Conservation (phyloP, 1,139 yeast genomes). For the Scheffersomyces titani region DNA sequence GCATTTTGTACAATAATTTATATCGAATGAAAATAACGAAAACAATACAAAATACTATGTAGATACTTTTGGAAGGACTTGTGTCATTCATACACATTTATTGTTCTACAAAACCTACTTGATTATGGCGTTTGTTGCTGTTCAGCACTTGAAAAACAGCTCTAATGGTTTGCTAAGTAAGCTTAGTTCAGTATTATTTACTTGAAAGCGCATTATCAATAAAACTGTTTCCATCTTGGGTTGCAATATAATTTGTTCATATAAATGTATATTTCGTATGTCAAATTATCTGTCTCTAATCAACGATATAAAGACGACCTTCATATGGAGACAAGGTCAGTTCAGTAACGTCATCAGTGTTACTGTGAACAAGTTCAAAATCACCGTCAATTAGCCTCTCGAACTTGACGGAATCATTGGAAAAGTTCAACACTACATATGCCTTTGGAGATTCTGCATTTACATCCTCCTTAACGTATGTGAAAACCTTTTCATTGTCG, state of each 20-base stretch:
- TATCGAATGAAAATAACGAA: background rate
- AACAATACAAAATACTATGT: background rate
- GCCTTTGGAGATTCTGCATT: slow-evolving; percentile 20
- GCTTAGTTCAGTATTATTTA: no score
- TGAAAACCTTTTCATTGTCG: slow-evolving; percentile 40
- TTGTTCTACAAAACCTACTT: no score
- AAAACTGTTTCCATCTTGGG: background rate
- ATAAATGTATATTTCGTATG: background rate
- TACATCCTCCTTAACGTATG: slow-evolving; percentile 32
- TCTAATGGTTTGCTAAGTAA: background rate
- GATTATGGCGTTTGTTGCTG: background rate
- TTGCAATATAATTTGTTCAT: background rate
- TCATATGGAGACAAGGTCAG: slow-evolving; percentile 36
- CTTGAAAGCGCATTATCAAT: no score
- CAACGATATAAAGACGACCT: slow-evolving; percentile 36
- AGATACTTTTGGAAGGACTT: background rate
- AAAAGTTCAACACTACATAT: slow-evolving; percentile 49
- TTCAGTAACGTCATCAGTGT: slow-evolving; percentile 23
- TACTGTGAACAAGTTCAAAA: slow-evolving; percentile 30
- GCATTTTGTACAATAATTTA: background rate
- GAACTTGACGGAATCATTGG: slow-evolving; percentile 30
- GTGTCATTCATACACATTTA: no score
- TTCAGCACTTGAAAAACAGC: background rate
- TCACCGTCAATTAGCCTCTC: slow-evolving; percentile 30
- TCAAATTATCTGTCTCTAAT: slow-evolving; percentile 6